These are phyloP conservation scores for Oryza australiensis DNA, from an alignment of 176 grass and related monocot genomes.

Conservation along the genomic window DNA sequence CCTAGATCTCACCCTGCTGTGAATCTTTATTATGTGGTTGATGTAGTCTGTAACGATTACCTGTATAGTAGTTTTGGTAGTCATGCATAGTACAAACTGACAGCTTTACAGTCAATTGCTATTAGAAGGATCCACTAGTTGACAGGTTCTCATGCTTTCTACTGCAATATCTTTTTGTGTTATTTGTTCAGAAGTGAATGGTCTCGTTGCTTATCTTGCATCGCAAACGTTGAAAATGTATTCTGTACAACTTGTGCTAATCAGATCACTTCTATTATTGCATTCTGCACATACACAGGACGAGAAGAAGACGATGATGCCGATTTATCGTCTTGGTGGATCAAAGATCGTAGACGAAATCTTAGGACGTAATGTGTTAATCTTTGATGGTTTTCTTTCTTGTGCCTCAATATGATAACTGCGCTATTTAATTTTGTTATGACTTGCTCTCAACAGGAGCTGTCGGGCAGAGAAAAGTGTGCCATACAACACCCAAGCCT, in stretches of 20 bases:
- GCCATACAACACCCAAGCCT: too few species aligned
- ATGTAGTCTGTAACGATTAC: neutral
- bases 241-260: neutral
- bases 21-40: neutral
- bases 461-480: too few species aligned
- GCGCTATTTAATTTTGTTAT: too few species aligned
- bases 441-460: too few species aligned
- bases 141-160: neutral
- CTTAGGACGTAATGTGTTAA: too few species aligned
- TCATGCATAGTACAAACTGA: neutral
- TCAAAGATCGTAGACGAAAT: too few species aligned
- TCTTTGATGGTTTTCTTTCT: too few species aligned
- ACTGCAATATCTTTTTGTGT: neutral
- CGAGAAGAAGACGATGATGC: conserved; percentile 45
- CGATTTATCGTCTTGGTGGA: too few species aligned
- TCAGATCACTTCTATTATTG: conserved; percentile 2
- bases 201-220: too few species aligned
- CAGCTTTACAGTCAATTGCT: neutral
- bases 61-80: neutral
- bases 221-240: too few species aligned
- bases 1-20: neutral
- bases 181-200: neutral
- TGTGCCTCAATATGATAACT: too few species aligned
- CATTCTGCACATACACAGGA: conserved; percentile 31
- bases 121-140: neutral